phyloP scores from a whole-genome alignment of 768 basidiomycete species.

The Floccularia luteovirens region DNA sequence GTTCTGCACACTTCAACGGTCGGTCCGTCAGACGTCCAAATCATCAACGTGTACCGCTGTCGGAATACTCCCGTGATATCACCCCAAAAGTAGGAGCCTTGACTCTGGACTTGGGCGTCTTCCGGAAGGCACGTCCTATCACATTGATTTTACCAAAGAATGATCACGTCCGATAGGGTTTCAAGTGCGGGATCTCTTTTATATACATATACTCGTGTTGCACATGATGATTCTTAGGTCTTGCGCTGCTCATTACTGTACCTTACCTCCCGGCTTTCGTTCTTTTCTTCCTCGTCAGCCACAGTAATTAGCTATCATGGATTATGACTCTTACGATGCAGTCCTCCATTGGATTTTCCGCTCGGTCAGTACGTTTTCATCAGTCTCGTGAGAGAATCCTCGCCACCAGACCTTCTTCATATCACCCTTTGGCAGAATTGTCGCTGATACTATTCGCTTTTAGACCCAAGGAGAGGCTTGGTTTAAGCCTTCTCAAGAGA shows the following conservation, averaged over 20 bases:
- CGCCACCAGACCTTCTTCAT: too few species aligned
- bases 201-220: constrained; percentile 19
- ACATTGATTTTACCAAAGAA: constrained; percentile 21
- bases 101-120: constrained; percentile 13
- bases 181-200: constrained; percentile 24
- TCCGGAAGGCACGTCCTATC: constrained; percentile 15
- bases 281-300: constrained; percentile 21
- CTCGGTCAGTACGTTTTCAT: constrained; percentile 35
- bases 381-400: too few species aligned
- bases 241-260: constrained; percentile 20
- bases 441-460: not conserved
- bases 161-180: constrained; percentile 22
- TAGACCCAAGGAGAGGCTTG: constrained; percentile 79
- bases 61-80: constrained; percentile 18
- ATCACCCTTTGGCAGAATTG: not conserved
- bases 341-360: constrained; percentile 76
- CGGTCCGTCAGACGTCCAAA: constrained; percentile 11
- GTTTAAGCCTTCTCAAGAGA: constrained; percentile 84
- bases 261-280: constrained; percentile 22
- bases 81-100: constrained; percentile 19
- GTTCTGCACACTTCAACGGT: constrained; percentile 10
- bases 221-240: constrained; percentile 17
- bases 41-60: constrained; percentile 16
- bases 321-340: constrained; percentile 78
- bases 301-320: constrained; percentile 37